These are phyloP conservation scores for Phytophthora palmivora DNA, from an alignment of 352 stramenopile species.

Conservation along the genomic window DNA sequence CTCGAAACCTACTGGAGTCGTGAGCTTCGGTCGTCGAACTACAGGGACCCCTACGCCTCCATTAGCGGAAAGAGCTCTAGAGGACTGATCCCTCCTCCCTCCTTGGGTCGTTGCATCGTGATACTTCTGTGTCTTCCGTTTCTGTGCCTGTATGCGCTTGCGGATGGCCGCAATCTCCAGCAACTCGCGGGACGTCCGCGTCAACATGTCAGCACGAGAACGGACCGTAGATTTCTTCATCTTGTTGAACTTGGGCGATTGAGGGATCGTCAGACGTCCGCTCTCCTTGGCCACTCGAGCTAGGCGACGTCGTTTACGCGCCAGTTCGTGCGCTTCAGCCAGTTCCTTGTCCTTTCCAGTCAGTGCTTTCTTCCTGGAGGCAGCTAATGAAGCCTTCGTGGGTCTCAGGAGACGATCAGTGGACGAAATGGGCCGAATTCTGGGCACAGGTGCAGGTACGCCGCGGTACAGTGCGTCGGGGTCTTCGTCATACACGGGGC, in stretches of 20 bases:
- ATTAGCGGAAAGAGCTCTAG: conserved; percentile 58
- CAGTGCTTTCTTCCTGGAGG: conserved; percentile 48
- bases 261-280: conserved; percentile 67
- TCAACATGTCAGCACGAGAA: conserved; percentile 51
- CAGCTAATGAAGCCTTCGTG: conserved; percentile 63
- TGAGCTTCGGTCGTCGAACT: conserved; percentile 72
- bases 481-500: conserved; percentile 43
- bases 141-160: conserved; percentile 61
- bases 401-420: conserved; percentile 67
- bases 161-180: conserved; percentile 75
- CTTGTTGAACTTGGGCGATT: conserved; percentile 72
- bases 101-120: conserved; percentile 64
- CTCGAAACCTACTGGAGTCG: conserved; percentile 67
- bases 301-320: conserved; percentile 40
- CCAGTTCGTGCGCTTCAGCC: conserved; percentile 42
- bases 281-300: conserved; percentile 59
- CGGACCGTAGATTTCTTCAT: conserved; percentile 44
- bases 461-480: conserved; percentile 58
- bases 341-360: conserved; percentile 52
- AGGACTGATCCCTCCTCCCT: conserved; percentile 52
- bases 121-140: conserved; percentile 70
- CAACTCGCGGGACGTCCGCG: conserved; percentile 74
- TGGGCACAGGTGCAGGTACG: conserved; percentile 48
- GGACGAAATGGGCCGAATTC: conserved; percentile 61
- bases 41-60: conserved; percentile 74